Conservation (phyloP, 768 basidiomycete genomes). For the Suillus bovinus region DNA sequence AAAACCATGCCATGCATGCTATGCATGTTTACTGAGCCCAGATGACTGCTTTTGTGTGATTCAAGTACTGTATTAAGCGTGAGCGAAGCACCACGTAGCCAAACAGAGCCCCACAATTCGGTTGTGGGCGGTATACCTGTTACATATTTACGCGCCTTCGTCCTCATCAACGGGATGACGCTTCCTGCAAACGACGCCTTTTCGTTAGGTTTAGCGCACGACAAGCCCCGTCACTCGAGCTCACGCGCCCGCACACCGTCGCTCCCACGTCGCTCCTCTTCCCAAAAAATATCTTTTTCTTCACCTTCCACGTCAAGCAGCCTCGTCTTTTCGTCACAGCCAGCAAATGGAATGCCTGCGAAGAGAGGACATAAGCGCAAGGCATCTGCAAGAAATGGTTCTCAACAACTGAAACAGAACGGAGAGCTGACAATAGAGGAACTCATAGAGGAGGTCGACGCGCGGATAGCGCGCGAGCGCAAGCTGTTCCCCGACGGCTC, state of each 20-base stretch:
- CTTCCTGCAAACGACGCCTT: conserved; percentile 38
- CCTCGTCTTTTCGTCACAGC: conserved; percentile 17
- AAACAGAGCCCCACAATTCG: not conserved
- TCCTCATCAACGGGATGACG: conserved; percentile 20
- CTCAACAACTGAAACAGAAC: conserved; percentile 17
- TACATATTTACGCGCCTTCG: not conserved
- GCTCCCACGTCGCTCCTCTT: conserved; percentile 43
- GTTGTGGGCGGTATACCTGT: not conserved
- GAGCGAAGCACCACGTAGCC: conserved; percentile 1
- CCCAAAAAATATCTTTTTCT: conserved; percentile 47
- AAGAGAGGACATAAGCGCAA: conserved; percentile 30
- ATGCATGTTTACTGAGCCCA: conserved; percentile 12
- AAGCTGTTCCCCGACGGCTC: conserved; percentile 17
- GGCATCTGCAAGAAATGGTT: conserved; percentile 27
- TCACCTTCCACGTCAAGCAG: conserved; percentile 4
- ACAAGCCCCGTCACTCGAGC: conserved; percentile 31
- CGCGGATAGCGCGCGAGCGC: conserved; percentile 22
- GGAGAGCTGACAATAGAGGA: conserved; percentile 23
- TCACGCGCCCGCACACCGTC: conserved; percentile 26
- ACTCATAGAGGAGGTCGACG: conserved; percentile 24
- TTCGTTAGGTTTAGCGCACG: conserved; percentile 36
- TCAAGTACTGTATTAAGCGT: not conserved
- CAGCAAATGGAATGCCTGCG: conserved; percentile 40
- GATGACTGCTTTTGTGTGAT: conserved; percentile 9
- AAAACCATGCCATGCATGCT: conserved; percentile 16